Percentiles rank a stretch among this genome's conserved stretches.
Evolutionary conservation across 257 asterid genomes (phyloP).

Genomic region (Schizonepeta tenuifolia): DNA sequence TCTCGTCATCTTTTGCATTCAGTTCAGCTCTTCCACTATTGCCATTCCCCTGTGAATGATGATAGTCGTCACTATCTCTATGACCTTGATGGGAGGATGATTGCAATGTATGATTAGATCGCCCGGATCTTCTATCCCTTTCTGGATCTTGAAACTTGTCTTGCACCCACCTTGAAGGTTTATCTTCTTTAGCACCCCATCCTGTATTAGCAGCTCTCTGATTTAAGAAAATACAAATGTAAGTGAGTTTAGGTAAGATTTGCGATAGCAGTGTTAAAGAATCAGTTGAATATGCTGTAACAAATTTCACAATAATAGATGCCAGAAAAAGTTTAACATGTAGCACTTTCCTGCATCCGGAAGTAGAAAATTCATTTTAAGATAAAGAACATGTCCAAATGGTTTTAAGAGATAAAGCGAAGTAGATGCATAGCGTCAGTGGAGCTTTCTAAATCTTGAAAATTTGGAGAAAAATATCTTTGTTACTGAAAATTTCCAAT

Average conservation of each 20-base stretch:
- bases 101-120: conserved; percentile 36
- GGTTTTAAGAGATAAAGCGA: too few species aligned
- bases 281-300: too few species aligned
- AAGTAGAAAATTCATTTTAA: too few species aligned
- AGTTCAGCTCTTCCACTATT: conserved; percentile 29
- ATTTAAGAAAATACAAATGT: conserved; percentile 2
- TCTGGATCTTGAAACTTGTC: conserved; percentile 54
- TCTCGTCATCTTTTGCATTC: conserved; percentile 36
- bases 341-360: too few species aligned
- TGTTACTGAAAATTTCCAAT: too few species aligned
- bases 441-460: too few species aligned
- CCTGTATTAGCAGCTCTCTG: conserved; percentile 99
- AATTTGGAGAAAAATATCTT: too few species aligned
- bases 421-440: too few species aligned
- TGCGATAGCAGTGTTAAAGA: not conserved
- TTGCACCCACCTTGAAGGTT: conserved; percentile 56
- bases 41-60: conserved; percentile 35
- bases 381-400: too few species aligned
- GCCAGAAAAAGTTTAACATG: too few species aligned
- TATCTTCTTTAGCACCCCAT: conserved; percentile 90
- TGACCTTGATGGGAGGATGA: conserved; percentile 37
- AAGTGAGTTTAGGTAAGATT: not conserved
- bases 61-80: conserved; percentile 37
- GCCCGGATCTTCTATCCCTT: conserved; percentile 43
- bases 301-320: too few species aligned